Evolutionary conservation across 495 filamentous ascomycete genomes (phyloP), one percentile per base, ranked within the genome.

Genomic region (Pyrenopolyporus hunteri): DNA sequence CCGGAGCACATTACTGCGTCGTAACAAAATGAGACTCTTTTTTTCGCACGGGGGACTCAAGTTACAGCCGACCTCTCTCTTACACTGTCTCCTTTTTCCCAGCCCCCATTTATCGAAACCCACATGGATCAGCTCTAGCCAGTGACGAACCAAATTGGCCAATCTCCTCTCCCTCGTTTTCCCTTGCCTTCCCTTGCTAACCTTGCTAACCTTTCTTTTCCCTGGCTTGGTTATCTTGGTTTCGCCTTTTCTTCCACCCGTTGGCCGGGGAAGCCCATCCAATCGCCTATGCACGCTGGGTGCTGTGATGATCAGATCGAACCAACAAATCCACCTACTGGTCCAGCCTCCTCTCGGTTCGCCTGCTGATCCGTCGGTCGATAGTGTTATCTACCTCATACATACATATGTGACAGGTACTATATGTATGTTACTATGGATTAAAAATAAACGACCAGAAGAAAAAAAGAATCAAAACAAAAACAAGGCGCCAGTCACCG

Each of bases 291-390:
- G 9, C 46, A 29, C 39, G 19, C 44, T 57, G 48, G 51, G 37
- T 9, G 26, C 32, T 22, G 51, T 52, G 60, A 64, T 50, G 55
- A 65, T 65, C 55, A 51, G 50, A 59, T 63, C 52, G 54, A 54
- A 45, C 31, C 32, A 44, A 33, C 22, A 17, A 45, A 51, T 28
- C 45, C 37, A 32, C 43, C 23, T 9, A 33, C 16, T 52, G 47
- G 53, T 42, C 59, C 58, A 62, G 39, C 58, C 59, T 63, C 59
- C 37, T 22, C 28, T 54, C 33, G 23, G 42, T 22, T 20, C 39
- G 9, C 26, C 26, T n/a, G n/a, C n/a, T n/a, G n/a, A n/a, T 48
- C 13, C 17, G 33, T 3, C 3, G 10, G 3, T 13, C 28, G 9
- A 4, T 49, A 19, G 29, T 35, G 16, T 29, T 16, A 23, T n/a